Evolutionary conservation across 176 grass and related monocot species (phyloP).

Genomic region (Oryza meyeriana): DNA sequence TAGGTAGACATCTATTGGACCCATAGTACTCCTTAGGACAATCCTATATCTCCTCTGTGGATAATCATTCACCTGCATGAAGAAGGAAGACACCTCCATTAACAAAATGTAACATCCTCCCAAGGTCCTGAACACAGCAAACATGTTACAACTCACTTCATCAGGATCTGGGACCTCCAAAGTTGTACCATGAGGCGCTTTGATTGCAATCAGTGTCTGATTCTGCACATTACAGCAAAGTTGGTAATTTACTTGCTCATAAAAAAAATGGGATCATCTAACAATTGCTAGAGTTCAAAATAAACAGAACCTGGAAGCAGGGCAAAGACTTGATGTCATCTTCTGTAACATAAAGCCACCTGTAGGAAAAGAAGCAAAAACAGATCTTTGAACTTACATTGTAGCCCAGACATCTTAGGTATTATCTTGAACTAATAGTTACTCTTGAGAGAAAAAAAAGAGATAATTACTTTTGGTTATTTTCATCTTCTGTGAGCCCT

Average conservation of each 20-base stretch:
- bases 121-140: not conserved
- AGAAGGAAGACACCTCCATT: not conserved
- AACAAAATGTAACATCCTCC: constrained; percentile 4
- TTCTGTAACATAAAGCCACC: constrained; percentile 86
- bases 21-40: constrained; percentile 89
- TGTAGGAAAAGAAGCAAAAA: constrained; percentile 27
- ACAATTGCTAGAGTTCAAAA: constrained; percentile 17
- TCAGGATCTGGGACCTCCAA: constrained; percentile 92
- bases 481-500: constrained; percentile 75
- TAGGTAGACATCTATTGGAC: constrained; percentile 86
- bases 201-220: constrained; percentile 85
- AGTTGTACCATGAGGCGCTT: constrained; percentile 92
- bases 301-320: constrained; percentile 68
- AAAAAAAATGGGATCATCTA: not conserved
- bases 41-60: constrained; percentile 87
- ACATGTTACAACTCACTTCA: constrained; percentile 51
- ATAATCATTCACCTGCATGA: constrained; percentile 63
- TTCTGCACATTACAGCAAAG: constrained; percentile 46
- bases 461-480: constrained; percentile 61
- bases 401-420: not conserved
- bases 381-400: not conserved
- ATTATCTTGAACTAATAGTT: not conserved
- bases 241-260: constrained; percentile 2
- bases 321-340: constrained; percentile 83
- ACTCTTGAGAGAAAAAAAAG: not conserved